Base-by-base conservation (phyloP, 257 asterid genomes). In the Euphrasia confusa region DNA sequence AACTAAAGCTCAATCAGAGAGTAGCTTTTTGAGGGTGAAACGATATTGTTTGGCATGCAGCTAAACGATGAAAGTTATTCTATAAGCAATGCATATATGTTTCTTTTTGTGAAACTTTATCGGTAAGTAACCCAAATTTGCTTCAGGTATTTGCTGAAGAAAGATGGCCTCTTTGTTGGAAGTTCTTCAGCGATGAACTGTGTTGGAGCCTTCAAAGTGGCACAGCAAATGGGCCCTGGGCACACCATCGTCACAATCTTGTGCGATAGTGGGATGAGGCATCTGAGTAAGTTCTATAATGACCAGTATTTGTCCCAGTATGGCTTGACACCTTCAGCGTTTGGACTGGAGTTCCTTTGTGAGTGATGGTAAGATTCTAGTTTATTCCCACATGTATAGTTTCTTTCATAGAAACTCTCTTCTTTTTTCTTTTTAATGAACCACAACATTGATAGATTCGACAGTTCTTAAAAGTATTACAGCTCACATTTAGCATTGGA, bases 121-220 rank as follows among this genome's bases (percentile, higher is more conserved):
- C 18, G 7, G 30, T 50, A 2, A 6, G 7, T 52, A 52, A 18
- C 30, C 30, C 30, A 3, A 53, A 18, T 9, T 52, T 49, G 45
- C 52, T 27, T 63, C 78, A 86, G 97, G 94, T 86, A 78, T 60
- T 79, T 92, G 32, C 63, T 92, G 85, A 80, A 80, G 82, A 81
- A 86, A 1, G 95, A 92, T 50, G 98, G 97, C n/a, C 95, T 92
- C 63, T 91, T 92, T 80, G 79, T 92, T 33, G 98, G 98, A 74
- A 92, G 98, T 83, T 88, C 97, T 53, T 88, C 97, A 2, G 97
- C 97, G 2, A 88, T 92, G 95, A 92, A 92, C 72, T 92, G 98
- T 78, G 98, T 92, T 50, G 98, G 97, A 75, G 98, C 98, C 26
- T 86, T 92, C 28, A 77, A 81, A 74, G 90, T 83, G 72, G 97